Evolutionary conservation across 2,329 filamentous ascomycete genomes (phyloP).

Genomic region (Magnaporthales sp.): DNA sequence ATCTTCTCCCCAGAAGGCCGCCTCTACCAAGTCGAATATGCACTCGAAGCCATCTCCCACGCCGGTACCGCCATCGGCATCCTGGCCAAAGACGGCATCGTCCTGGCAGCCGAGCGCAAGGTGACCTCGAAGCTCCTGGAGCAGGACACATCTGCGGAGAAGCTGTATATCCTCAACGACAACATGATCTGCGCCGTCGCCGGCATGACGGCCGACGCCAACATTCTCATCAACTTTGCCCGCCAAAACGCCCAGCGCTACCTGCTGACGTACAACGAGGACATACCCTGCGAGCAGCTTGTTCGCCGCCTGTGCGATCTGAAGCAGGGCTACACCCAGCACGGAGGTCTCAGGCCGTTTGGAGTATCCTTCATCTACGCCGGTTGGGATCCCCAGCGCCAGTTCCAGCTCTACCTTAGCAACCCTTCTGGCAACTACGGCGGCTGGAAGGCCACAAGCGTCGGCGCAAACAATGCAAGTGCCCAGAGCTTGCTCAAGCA

Average conservation of each 20-base stretch:
- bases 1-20: conserved; percentile 99
- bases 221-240: conserved; percentile 99
- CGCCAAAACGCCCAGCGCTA: conserved; percentile 94
- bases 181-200: conserved; percentile 99
- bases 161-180: conserved; percentile 98
- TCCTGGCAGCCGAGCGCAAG: conserved; percentile 95
- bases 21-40: conserved; percentile 99
- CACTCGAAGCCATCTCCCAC: conserved; percentile 96
- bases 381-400: conserved; percentile 87
- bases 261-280: conserved; percentile 98
- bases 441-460: conserved; percentile 97
- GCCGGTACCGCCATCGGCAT: conserved; percentile 96
- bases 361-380: conserved; percentile 99
- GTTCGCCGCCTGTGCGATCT: conserved; percentile 93
- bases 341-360: conserved; percentile 95
- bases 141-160: conserved; percentile 99
- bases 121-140: conserved; percentile 98
- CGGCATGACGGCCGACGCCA: conserved; percentile 98
- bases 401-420: conserved; percentile 98
- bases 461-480: conserved; percentile 95
- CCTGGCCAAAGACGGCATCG: conserved; percentile 95
- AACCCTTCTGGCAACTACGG: conserved; percentile 99
- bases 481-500: conserved; percentile 97
- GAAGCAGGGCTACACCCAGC: conserved; percentile 98
- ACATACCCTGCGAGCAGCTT: conserved; percentile 98